Percentiles rank a stretch among this genome's conserved stretches.
These are phyloP conservation scores for Macrophomina phaseolina DNA, from an alignment of 2,329 filamentous ascomycete species.

Conservation along the genomic window DNA sequence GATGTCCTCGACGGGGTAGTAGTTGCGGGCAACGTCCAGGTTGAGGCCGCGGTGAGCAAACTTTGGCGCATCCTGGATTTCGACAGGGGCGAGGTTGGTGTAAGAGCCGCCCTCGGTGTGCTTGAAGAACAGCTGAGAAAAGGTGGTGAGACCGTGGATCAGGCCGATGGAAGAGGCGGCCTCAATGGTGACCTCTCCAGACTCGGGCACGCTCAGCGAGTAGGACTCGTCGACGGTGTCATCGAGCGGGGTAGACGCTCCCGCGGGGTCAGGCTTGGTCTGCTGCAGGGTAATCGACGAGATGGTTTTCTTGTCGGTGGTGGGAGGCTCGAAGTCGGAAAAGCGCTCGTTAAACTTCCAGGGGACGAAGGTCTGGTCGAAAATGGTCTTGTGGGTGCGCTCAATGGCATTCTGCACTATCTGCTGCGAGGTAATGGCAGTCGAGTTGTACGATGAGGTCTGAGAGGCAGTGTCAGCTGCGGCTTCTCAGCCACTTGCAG, in stretches of 20 bases:
- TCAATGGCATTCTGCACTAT: conserved; percentile 55
- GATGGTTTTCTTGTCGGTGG: conserved; percentile 57
- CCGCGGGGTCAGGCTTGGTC: conserved; percentile 58
- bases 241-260: conserved; percentile 64
- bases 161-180: conserved; percentile 72
- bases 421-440: conserved; percentile 38
- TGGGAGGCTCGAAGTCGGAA: conserved; percentile 67
- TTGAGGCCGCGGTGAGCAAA: conserved; percentile 81
- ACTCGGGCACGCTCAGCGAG: conserved; percentile 63
- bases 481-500: conserved; percentile 24
- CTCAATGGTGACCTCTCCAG: conserved; percentile 66
- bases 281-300: conserved; percentile 67
- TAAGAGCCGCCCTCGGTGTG: conserved; percentile 68
- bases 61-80: conserved; percentile 73
- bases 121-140: conserved; percentile 79
- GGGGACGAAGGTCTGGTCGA: conserved; percentile 72
- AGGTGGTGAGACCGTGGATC: conserved; percentile 74
- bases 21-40: conserved; percentile 77
- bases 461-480: conserved; percentile 30
- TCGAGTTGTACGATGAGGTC: conserved; percentile 32
- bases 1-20: conserved; percentile 70
- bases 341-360: conserved; percentile 77
- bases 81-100: conserved; percentile 72
- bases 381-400: conserved; percentile 67
- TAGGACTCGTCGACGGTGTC: conserved; percentile 74